Base-by-base conservation (phyloP, 768 basidiomycete species). In the Lentinus tigrinus region DNA sequence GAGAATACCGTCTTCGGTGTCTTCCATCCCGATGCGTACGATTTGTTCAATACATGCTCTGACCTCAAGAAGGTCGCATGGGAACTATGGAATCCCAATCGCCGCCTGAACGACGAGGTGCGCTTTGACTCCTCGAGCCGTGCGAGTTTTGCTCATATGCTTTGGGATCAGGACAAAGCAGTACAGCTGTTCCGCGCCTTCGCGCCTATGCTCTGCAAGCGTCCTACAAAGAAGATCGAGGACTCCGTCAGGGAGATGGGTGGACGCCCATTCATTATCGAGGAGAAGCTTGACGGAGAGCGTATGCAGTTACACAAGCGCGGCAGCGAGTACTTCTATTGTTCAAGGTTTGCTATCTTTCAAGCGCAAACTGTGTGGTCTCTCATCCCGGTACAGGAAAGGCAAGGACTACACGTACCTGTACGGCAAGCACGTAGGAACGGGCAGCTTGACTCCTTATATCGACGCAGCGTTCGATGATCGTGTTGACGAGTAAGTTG, bases 261-360 rank as follows among this genome's bases (percentile, higher is more conserved):
- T 19, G 84, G 85, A 9, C 71, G 77, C 7, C 82, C 85, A 42
- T 99, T 99, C 67, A 75, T 93, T 60, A 89, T 99, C 37, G 97
- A 99, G 70, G 97, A 99, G 75, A 99, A 98, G 70, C 80, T 98
- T 2, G 97, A 99, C 65, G 97, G 97, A 2, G 97, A 99, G 71
- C 78, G 97, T 34, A 94, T 99, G 74, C 97, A 98, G 70, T 63
- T 99, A 55, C 97, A 99, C 68, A 98, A 92, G 71, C 81, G 90
- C 47, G 93, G 93, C 0, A 89, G 91, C 58, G 87, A 93, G 68
- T 98, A 91, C 68, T 91, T 88, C 63, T 98, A 96, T 66, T 95
- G 89, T 69, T 98, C 97, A 19, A 82, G 95, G 88, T 91, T 63
- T 66, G 74, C 49, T 3, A 3, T n/a, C 3, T 10, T 9, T 55